Percentiles rank a stretch among this genome's conserved stretches.
These are phyloP conservation scores for Leptomonas pyrrhocoris DNA, from an alignment of 208 protist genomes.

Conservation along the genomic window DNA sequence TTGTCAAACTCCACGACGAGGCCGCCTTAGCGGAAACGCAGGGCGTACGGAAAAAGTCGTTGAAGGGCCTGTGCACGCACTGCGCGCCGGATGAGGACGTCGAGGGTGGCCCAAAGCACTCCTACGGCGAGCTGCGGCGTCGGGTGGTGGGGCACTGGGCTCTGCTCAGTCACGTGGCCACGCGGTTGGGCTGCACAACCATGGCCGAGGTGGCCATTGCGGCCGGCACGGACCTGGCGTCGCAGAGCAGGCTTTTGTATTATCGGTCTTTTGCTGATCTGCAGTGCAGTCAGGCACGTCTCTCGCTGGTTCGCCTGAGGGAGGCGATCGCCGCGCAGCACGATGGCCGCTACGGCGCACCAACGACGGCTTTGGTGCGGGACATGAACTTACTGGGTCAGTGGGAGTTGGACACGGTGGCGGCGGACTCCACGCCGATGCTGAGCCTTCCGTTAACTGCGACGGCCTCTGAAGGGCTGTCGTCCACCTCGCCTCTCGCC, in stretches of 20 bases:
- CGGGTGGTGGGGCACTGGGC: constrained; percentile 68
- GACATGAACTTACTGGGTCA: constrained; percentile 43
- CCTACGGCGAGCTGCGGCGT: constrained; percentile 30
- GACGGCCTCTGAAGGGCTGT: neutral
- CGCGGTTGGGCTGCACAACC: constrained; percentile 39
- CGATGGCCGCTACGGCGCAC: neutral
- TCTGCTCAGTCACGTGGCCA: constrained; percentile 57
- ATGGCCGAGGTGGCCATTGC: constrained; percentile 56
- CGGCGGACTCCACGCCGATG: constrained; percentile 4
- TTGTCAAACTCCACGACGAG: constrained; percentile 32
- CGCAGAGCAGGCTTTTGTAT: constrained; percentile 23
- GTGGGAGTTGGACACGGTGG: constrained; percentile 8
- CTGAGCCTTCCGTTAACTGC: constrained; percentile 15
- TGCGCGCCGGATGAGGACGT: constrained; percentile 53
- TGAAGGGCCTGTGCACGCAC: constrained; percentile 47
- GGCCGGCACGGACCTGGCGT: constrained; percentile 47
- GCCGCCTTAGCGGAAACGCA: constrained; percentile 14
- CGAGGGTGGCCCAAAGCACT: constrained; percentile 28
- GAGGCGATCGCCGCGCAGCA: constrained; percentile 17
- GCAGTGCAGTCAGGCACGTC: constrained; percentile 51
- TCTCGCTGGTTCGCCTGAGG: constrained; percentile 24
- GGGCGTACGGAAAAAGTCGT: constrained; percentile 37
- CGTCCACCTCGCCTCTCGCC: constrained; percentile 2
- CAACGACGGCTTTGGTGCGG: constrained; percentile 17
- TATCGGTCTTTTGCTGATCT: constrained; percentile 52